phyloP scores from a whole-genome alignment of 805 yeast species.

The Candida succiphila region DNA sequence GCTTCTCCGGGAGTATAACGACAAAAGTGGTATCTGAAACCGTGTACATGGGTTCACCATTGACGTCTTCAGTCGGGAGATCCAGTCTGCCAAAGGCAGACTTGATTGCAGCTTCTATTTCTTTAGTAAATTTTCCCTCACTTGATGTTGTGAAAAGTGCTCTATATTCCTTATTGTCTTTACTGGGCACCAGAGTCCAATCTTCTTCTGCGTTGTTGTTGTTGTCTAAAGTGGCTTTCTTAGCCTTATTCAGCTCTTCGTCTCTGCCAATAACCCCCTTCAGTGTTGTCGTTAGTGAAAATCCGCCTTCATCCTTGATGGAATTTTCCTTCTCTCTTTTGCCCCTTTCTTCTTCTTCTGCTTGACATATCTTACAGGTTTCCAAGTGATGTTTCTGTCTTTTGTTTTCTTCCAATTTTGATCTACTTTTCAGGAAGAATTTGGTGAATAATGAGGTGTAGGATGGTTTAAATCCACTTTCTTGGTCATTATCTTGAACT shows the following conservation, averaged over 20 bases:
- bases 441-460: slow-evolving; percentile 3
- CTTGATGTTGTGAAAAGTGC: slow-evolving; percentile 50
- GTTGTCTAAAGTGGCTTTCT: no score
- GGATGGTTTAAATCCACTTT: slow-evolving; percentile 4
- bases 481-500: background rate
- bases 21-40: slow-evolving; percentile 46
- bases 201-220: slow-evolving; percentile 14
- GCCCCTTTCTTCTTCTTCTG: slow-evolving; percentile 8
- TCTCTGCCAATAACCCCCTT: no score
- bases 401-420: slow-evolving; percentile 10
- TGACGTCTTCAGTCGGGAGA: slow-evolving; percentile 7
- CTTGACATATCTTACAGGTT: slow-evolving; percentile 32
- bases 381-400: slow-evolving; percentile 25
- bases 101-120: slow-evolving; percentile 32
- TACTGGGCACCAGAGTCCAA: slow-evolving; percentile 6
- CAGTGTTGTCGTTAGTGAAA: no score
- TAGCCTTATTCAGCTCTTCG: no score
- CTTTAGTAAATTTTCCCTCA: no score
- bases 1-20: slow-evolving; percentile 42
- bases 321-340: background rate
- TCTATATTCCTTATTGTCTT: slow-evolving; percentile 21
- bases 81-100: slow-evolving; percentile 13
- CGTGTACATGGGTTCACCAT: slow-evolving; percentile 6
- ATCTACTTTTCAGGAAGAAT: slow-evolving; percentile 9
- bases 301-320: no score